Evolutionary conservation across 2,329 filamentous ascomycete species (phyloP), one percentile per base, ranked within the genome.

Genomic region (Alternaria brassicae): DNA sequence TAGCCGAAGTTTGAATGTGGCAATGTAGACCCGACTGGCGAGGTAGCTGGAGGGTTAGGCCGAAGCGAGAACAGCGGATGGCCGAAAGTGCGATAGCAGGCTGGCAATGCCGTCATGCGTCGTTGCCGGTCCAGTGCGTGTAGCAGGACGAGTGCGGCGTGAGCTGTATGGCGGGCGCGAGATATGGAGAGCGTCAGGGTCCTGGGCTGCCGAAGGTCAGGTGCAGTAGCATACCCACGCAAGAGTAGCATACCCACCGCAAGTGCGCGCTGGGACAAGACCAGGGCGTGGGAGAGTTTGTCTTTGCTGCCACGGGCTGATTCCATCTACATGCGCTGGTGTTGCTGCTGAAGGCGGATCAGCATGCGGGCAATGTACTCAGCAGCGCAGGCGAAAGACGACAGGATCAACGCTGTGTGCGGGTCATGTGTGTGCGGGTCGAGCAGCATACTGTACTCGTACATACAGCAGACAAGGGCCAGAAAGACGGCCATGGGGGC

Each of bases 141-240:
- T 59, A 54, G 62, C 56, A 67, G 66, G 53, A 59, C 50, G 59
- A 59, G 30, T 55, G 53, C 56, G 50, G 50, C 49, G 59, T 49
- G 49, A 53, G 64, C 53, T 70, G 69, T 66, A 69, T 73, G 67
- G 72, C 67, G 53, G 48, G 56, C 53, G 58, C 62, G 39, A 60
- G 56, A 56, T 62, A 60, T 58, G 57, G 62, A 47, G 53, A 60
- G 59, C 65, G 66, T 65, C 63, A 70, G 71, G 72, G 67, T 56
- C 54, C 64, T 58, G 48, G 62, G 45, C 28, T 30, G 51, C 17
- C 30, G 52, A 65, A 56, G 72, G 73, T 76, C 73, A 76, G 66
- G 70, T 75, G 73, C 66, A 61, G 51, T 44, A 50, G 23, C 48
- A 62, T 64, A 62, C 53, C 62, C 63, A 60, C 60, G n/a, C n/a